Evolutionary conservation across 140 eudicot species (phyloP), one percentile per base, ranked within the genome.

Genomic region (Flaveria floridana): DNA sequence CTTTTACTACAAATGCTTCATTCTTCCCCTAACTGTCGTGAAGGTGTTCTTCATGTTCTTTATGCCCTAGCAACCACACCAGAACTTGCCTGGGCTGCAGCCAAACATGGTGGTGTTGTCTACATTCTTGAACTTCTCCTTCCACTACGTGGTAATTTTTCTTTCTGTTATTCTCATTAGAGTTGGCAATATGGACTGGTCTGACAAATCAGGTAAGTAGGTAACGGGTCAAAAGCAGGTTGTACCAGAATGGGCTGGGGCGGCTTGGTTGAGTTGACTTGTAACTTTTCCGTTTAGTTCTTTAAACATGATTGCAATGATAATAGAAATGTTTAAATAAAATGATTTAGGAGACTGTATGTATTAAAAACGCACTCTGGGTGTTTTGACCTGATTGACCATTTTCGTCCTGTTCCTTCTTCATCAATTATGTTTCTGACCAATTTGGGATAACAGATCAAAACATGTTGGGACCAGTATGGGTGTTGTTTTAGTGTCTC

Each of bases 51-150:
- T 14, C 99, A 94, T 73, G 99, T 94, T 84, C 99, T 94, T 47
- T 94, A 91, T 81, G 99, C 99, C 71, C 79, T 94, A 74, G 99
- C 99, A 55, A 84, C 90, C 87, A 94, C 99, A 55, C 83, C 99
- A 13, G 97, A 94, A 81, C 97, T 94, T 48, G 99, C 99, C 78
- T 94, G 99, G 99, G 91, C 96, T 72, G 99, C 95, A 47, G 99
- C 99, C 68, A 94, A 94, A 82, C 97, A 94, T 72, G 99, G 99
- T 61, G 99, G 99, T 63, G 97, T 88, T 64, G 96, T 94, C 50
- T 94, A 88, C 84, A 90, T 94, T 59, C 97, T 94, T 71, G 89
- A 94, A 72, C 95, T 94, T 79, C 97, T 94, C 70, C 80, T 94
- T 69, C 96, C 99, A 8, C 71, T 86, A 65, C 88, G 83, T 78